A percentile compares a stretch with the other conserved stretches of the same genome.
phyloP scores from a whole-genome alignment of 176 grass and related monocot species.

The Ananas comosus region DNA sequence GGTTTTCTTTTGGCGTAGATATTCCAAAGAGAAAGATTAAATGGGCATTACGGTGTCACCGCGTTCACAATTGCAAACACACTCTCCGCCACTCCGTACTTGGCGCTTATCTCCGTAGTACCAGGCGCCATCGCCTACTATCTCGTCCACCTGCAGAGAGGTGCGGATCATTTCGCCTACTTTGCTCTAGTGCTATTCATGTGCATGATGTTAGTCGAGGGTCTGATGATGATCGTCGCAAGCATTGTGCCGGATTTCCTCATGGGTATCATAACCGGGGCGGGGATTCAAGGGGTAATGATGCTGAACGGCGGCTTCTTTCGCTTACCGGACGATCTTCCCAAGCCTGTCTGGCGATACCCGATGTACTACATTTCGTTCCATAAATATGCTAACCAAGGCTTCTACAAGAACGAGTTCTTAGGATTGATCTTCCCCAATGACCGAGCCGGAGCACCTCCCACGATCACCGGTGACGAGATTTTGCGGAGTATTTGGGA shows the following conservation, averaged over 20 bases:
- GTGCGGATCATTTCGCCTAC: conserved; percentile 63
- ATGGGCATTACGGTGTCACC: conserved; percentile 86
- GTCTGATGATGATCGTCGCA: conserved; percentile 87
- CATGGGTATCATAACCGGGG: conserved; percentile 95
- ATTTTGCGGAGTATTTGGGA: conserved; percentile 56
- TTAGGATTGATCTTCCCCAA: conserved; percentile 62
- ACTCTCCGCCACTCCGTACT: conserved; percentile 61
- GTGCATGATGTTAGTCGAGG: conserved; percentile 76
- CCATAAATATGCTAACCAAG: conserved; percentile 80
- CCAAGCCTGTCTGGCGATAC: conserved; percentile 58
- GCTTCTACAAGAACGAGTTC: conserved; percentile 90
- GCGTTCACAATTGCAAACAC: conserved; percentile 73
- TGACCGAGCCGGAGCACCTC: conserved; percentile 14
- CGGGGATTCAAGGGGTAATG: conserved; percentile 84
- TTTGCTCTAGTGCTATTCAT: conserved; percentile 68
- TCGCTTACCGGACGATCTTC: conserved; percentile 55
- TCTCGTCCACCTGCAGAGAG: conserved; percentile 46
- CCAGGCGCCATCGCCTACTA: conserved; percentile 82
- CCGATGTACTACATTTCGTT: conserved; percentile 85
- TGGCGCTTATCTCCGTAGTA: conserved; percentile 61
- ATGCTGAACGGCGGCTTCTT: conserved; percentile 91
- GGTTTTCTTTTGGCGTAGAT: conserved; percentile 15
- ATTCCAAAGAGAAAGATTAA: conserved; percentile 68
- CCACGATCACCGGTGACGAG: conserved; percentile 46
- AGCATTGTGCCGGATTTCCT: conserved; percentile 76